Evolutionary conservation across 2,329 filamentous ascomycete genomes (phyloP), one percentile per base, ranked within the genome.

Genomic region (Fusarium sp.): DNA sequence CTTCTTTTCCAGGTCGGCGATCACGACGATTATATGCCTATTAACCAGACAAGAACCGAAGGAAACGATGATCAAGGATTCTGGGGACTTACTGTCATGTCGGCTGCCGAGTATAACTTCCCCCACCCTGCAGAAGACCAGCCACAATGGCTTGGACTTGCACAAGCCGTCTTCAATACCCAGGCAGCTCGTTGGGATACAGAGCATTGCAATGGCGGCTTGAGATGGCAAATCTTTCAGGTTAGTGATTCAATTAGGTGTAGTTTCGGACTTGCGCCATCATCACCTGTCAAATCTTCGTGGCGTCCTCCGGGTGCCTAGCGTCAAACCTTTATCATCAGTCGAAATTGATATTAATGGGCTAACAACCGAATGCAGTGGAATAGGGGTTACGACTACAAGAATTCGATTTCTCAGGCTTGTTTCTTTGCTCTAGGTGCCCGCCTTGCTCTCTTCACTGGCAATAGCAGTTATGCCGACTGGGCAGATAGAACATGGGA

Each of bases 181-280:
- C 93, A 96, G 78, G 90, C 90, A 6, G 84, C 86, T 35, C 89
- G 93, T 42, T 96, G 93, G 94, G 93, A 95, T 71, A 85, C 81
- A 2, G 82, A 85, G 2, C 84, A 89, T 58, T 97, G 94, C 76
- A 87, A 86, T n/a, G 94, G 94, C 45, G 94, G 94, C 11, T 81
- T 96, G 57, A 89, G 93, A 70, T 96, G 93, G 93, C 94, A 97
- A 83, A 94, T 97, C 54, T 96, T 93, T 80, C 87, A 89, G 59
- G 73, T 75, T 22, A 49, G 62, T 70, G 24, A 36, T 58, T 24
- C 12, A 24, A 31, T n/a, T 24, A 12, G 22, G 5, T 36, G n/a
- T 7, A 28, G 8, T 44, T 47, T 51, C 17, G 35, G 31, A n/a
- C 31, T 56, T 31, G n/a, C 58, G 14, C 20, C 24, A 48, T 26